Percentiles rank a stretch among this genome's conserved stretches.
Evolutionary conservation across 495 filamentous ascomycete genomes (phyloP).

Genomic region (Podospora appendiculata): DNA sequence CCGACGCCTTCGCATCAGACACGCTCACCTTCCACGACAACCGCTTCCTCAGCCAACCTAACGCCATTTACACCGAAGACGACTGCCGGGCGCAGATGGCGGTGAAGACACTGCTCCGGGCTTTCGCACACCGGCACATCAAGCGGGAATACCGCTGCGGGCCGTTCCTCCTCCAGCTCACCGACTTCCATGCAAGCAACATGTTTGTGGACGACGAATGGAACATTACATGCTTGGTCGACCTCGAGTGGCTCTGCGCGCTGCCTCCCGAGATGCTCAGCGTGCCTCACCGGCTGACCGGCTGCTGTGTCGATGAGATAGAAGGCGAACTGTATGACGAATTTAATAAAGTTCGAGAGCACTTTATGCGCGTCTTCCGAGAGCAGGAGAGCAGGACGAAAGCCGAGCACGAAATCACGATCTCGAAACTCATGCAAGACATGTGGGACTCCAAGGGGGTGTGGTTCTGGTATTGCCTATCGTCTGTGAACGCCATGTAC

Average conservation of each 20-base stretch:
- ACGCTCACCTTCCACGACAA: slow-evolving; percentile 23
- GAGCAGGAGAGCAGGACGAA: not conserved
- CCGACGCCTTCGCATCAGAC: slow-evolving; percentile 21
- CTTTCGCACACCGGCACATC: slow-evolving; percentile 17
- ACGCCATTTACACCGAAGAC: slow-evolving; percentile 13
- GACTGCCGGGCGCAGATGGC: slow-evolving; percentile 25
- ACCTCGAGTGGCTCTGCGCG: slow-evolving; percentile 21
- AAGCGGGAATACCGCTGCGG: slow-evolving; percentile 11
- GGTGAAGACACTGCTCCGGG: slow-evolving; percentile 18
- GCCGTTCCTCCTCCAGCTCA: slow-evolving; percentile 15
- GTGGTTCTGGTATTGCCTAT: slow-evolving; percentile 19
- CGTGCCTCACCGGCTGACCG: slow-evolving; percentile 28
- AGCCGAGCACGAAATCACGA: not conserved
- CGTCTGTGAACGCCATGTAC: slow-evolving; percentile 16
- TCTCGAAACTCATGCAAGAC: slow-evolving; percentile 7
- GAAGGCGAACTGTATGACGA: not conserved
- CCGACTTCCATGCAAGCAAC: slow-evolving; percentile 21
- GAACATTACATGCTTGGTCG: slow-evolving; percentile 19
- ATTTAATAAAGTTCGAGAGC: slow-evolving; percentile 5
- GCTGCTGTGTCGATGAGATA: slow-evolving; percentile 14
- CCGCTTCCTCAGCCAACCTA: slow-evolving; percentile 22
- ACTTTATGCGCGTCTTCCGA: slow-evolving; percentile 7
- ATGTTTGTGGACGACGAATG: slow-evolving; percentile 30
- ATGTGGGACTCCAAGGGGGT: slow-evolving; percentile 11
- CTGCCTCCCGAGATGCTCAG: slow-evolving; percentile 18